A percentile compares a stretch with the other conserved stretches of the same genome.
These are phyloP conservation scores for Taiwanofungus camphoratus DNA, from an alignment of 1,284 basidiomycete species.

Conservation along the genomic window DNA sequence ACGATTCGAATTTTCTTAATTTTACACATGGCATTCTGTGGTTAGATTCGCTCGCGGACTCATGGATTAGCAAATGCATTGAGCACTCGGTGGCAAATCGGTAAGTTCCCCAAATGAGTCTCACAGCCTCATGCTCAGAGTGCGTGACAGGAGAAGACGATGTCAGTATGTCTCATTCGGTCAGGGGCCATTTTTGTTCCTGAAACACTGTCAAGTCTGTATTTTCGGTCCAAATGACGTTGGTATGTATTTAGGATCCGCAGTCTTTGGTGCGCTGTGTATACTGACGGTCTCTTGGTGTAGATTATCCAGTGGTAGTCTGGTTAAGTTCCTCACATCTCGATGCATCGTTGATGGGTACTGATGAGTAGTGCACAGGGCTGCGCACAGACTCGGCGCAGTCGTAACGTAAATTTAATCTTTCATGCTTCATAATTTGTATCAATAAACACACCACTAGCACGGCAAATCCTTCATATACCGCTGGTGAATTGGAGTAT, in stretches of 20 bases:
- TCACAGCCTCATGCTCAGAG: background rate
- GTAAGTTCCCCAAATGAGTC: conserved; percentile 21
- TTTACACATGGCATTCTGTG: background rate
- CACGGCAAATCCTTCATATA: conserved; percentile 66
- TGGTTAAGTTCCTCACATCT: conserved; percentile 34
- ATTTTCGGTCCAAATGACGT: conserved; percentile 65
- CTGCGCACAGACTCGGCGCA: conserved; percentile 65
- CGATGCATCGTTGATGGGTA: background rate
- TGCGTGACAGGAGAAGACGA: conserved; percentile 32
- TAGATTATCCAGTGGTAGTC: conserved; percentile 66
- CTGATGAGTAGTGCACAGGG: conserved; percentile 33
- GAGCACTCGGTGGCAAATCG: conserved; percentile 41
- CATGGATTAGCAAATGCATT: conserved; percentile 22
- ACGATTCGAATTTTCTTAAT: background rate
- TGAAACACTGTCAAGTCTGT: conserved; percentile 36
- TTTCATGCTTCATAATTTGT: conserved; percentile 2
- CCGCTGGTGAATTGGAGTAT: conserved; percentile 58
- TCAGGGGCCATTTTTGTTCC: background rate
- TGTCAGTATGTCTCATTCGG: conserved; percentile 37
- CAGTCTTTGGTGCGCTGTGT: conserved; percentile 4
- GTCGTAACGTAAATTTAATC: conserved; percentile 43
- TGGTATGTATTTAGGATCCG: conserved; percentile 28
- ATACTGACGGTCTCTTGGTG: conserved; percentile 11
- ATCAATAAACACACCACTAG: conserved; percentile 29
- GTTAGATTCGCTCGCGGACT: background rate